These are phyloP conservation scores for Lentinula boryana DNA, from an alignment of 768 basidiomycete species.

Conservation along the genomic window DNA sequence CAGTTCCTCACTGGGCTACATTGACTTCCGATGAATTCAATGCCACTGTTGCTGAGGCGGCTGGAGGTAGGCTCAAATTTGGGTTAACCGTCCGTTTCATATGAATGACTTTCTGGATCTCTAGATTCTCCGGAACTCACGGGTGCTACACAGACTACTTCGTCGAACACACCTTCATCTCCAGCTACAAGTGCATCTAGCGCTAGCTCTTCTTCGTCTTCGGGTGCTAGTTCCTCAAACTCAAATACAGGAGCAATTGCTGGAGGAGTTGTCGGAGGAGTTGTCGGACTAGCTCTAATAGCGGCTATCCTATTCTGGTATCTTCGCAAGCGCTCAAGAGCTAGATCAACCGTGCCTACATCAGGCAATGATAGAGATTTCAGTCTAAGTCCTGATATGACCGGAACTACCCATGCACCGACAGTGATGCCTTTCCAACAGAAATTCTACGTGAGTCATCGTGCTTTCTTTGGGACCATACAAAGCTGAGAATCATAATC, in stretches of 20 bases:
- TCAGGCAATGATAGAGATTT: not conserved
- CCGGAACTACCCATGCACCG: constrained; percentile 1
- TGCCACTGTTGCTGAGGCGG: not conserved
- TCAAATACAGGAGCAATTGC: constrained; percentile 18
- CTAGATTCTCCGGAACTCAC: constrained; percentile 13
- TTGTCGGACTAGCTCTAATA: constrained; percentile 15
- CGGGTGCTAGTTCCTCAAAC: not conserved
- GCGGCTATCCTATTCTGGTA: constrained; percentile 11
- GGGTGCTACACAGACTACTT: not conserved
- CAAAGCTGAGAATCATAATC: not conserved
- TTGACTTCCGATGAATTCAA: not conserved
- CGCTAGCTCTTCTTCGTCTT: not conserved
- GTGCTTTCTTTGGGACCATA: not conserved
- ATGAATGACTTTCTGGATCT: not conserved
- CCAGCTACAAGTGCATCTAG: not conserved
- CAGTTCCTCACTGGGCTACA: constrained; percentile 1
- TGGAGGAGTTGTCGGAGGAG: constrained; percentile 20
- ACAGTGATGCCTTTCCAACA: constrained; percentile 12
- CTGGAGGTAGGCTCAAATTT: not conserved
- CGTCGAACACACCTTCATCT: not conserved
- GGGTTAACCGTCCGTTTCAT: not conserved
- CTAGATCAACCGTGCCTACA: not conserved
- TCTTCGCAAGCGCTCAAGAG: constrained; percentile 9
- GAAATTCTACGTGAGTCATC: constrained; percentile 22
- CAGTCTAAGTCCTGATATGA: constrained; percentile 5